Base-by-base conservation (phyloP, 192 early-diverging fungal genomes). In the Backusella psychrophila region DNA sequence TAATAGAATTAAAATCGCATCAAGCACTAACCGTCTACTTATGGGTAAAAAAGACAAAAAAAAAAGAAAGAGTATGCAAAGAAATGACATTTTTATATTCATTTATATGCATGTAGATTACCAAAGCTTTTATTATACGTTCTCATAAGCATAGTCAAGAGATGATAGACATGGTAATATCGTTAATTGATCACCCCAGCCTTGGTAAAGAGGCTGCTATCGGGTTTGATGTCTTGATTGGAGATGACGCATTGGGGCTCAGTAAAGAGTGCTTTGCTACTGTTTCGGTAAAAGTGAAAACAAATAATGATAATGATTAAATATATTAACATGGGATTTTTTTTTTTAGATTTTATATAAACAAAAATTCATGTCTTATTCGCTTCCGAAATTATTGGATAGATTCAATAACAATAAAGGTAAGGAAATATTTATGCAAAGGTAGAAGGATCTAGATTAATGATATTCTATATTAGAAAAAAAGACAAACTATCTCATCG, bases 321-420 rank as follows among this genome's bases (percentile, higher is more conserved):
- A 15, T 71, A 56, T 21, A 19, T 3, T n/a, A 14, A 29, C 0
- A 14, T 38, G 29, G 19, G 15, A 39, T 21, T 15, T 17, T 44
- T 6, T 31, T 72, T 68, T 83, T 26, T 85, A 91, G 86, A 76
- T 93, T 9, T 80, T 99, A 23, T 91, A 92, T 76, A 94, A 94
- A 80, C 96, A 98, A 81, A 85, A 91, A 33, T 93, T 97, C 74
- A 97, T 95, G 77, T 87, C 90, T 38, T 89, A 89, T 38, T 93
- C 90, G 67, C 80, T 97, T 17, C 94, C 92, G 9, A 85, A 83
- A 63, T 81, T 95, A 23, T 87, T 93, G 0, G 26, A 83, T 5
- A 82, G 85, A 17, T 93, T 93, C 75, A 80, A 84, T 38, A 70
- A 34, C 35, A 83, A 84, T 29, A 63, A 29, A 63, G 21, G 21